phyloP scores from a whole-genome alignment of 2,329 filamentous ascomycete genomes.

The Blastomyces silverae region DNA sequence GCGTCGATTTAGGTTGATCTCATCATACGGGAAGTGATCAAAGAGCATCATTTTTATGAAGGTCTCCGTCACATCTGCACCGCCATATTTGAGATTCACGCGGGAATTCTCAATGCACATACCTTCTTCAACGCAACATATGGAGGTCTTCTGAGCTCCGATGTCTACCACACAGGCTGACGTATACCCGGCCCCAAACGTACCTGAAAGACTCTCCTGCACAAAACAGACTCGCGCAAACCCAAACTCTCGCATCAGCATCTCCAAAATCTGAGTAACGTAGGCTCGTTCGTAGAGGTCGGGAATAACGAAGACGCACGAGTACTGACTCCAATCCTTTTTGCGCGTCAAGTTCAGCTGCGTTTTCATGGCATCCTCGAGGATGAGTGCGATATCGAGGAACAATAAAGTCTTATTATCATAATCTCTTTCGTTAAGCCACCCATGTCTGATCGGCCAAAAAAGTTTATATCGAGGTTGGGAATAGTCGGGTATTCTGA shows the following conservation, averaged over 20 bases:
- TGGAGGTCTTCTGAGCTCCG: conserved; percentile 92
- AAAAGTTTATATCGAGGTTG: conserved; percentile 82
- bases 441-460: conserved; percentile 83
- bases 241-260: conserved; percentile 81
- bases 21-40: conserved; percentile 89
- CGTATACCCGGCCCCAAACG: conserved; percentile 90
- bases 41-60: conserved; percentile 98
- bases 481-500: conserved; percentile 83
- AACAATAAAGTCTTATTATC: conserved; percentile 69
- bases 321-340: conserved; percentile 82
- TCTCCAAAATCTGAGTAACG: conserved; percentile 74
- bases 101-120: conserved; percentile 91
- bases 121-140: conserved; percentile 94
- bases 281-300: conserved; percentile 95
- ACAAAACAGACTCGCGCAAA: conserved; percentile 89
- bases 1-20: conserved; percentile 82
- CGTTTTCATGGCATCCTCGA: conserved; percentile 79
- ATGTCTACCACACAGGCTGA: conserved; percentile 93
- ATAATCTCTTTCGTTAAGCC: conserved; percentile 88
- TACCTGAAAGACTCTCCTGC: conserved; percentile 90
- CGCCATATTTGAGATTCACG: conserved; percentile 90
- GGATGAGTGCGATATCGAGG: conserved; percentile 77
- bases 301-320: conserved; percentile 93
- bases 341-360: conserved; percentile 72
- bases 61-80: conserved; percentile 83